These are phyloP conservation scores for Austroboletus festivus DNA, from an alignment of 768 basidiomycete genomes.

Conservation along the genomic window DNA sequence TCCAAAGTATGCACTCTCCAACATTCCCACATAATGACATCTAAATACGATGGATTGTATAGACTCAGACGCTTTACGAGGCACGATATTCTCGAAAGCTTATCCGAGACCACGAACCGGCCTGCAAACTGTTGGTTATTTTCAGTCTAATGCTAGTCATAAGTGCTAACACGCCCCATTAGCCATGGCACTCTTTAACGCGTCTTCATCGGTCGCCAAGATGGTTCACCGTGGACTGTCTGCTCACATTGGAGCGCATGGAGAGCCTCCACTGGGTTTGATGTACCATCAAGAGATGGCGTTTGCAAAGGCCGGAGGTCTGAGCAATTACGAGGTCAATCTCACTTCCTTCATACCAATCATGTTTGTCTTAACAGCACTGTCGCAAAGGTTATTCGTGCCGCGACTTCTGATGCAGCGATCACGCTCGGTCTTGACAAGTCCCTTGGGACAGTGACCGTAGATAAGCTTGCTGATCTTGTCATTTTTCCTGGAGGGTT, in stretches of 20 bases:
- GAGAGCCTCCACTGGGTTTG: slow-evolving; percentile 67
- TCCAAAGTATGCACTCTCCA: slow-evolving; percentile 47
- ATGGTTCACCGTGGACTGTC: slow-evolving; percentile 64
- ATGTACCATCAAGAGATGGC: slow-evolving; percentile 77
- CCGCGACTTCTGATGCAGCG: slow-evolving; percentile 67
- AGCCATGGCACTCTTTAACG: slow-evolving; percentile 70
- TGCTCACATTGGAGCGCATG: slow-evolving; percentile 71
- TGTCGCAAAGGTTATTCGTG: slow-evolving; percentile 52
- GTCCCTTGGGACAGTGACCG: slow-evolving; percentile 60
- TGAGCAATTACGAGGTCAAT: slow-evolving; percentile 66
- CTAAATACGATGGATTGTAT: background rate
- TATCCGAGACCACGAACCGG: slow-evolving; percentile 60
- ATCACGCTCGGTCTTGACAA: slow-evolving; percentile 58
- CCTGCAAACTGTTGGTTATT: slow-evolving; percentile 52
- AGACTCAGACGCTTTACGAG: slow-evolving; percentile 63
- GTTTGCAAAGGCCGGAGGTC: slow-evolving; percentile 59
- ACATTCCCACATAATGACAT: background rate
- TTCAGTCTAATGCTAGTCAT: background rate
- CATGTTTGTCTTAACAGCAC: background rate
- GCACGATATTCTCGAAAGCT: slow-evolving; percentile 58
- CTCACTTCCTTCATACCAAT: background rate
- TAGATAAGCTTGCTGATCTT: slow-evolving; percentile 70
- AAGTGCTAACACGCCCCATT: background rate
- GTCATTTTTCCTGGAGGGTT: slow-evolving; percentile 61
- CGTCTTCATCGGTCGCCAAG: slow-evolving; percentile 61